A percentile compares a stretch with the other conserved stretches of the same genome.
phyloP scores from a whole-genome alignment of 352 stramenopile genomes.

The Phytophthora pseudosyringae region DNA sequence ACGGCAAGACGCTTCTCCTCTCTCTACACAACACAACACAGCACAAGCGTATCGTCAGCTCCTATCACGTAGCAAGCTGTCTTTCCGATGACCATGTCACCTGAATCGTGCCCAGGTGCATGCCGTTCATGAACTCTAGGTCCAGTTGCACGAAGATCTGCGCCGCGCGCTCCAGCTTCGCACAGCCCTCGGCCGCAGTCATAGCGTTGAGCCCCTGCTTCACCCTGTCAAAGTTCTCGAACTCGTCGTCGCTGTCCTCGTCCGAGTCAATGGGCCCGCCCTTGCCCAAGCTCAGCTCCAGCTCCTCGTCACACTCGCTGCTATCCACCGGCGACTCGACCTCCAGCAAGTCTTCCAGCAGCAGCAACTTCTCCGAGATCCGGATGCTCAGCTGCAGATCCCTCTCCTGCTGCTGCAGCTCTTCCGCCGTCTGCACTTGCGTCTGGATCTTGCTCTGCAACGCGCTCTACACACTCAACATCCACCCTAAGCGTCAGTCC shows the following conservation, averaged over 20 bases:
- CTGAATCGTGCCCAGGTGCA: slow-evolving; percentile 74
- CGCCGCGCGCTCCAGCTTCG: slow-evolving; percentile 75
- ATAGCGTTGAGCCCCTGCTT: slow-evolving; percentile 42
- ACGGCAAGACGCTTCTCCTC: slow-evolving; percentile 73
- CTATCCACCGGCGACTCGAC: slow-evolving; percentile 49
- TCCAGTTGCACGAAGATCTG: slow-evolving; percentile 81
- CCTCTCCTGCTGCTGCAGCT: slow-evolving; percentile 53
- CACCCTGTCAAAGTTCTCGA: slow-evolving; percentile 77
- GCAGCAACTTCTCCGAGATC: slow-evolving; percentile 78
- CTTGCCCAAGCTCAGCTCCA: neutral
- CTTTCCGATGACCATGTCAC: slow-evolving; percentile 29
- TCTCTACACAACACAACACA: slow-evolving; percentile 36
- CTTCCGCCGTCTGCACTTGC: slow-evolving; percentile 49
- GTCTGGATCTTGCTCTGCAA: slow-evolving; percentile 61
- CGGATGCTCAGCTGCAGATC: slow-evolving; percentile 70
- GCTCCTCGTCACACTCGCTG: slow-evolving; percentile 23
- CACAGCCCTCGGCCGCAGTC: slow-evolving; percentile 64
- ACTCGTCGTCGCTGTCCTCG: slow-evolving; percentile 57
- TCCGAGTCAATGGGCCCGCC: slow-evolving; percentile 23
- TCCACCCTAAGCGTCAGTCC: slow-evolving; percentile 7
- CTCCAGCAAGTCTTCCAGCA: slow-evolving; percentile 81
- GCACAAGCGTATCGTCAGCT: neutral
- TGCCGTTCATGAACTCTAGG: slow-evolving; percentile 74
- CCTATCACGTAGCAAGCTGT: neutral
- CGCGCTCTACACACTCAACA: slow-evolving; percentile 36